Evolutionary conservation across 106 monocot genomes (phyloP), one percentile per base, ranked within the genome.

Genomic region (Chionographis japonica): DNA sequence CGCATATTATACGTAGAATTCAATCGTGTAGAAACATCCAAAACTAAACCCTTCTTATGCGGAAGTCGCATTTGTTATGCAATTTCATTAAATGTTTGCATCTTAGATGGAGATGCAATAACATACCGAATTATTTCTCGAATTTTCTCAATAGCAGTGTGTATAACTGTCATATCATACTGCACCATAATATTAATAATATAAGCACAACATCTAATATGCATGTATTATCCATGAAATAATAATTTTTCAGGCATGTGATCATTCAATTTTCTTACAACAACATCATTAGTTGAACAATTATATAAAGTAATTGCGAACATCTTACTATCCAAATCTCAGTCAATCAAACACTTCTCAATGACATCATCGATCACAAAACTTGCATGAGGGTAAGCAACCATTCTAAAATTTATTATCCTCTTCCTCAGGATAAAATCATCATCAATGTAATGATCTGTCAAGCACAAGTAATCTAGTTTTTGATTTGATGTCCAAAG

Each of bases 121-220:
- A 58, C 43, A 56, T 49, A 35, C 3, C 38, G 51, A 10, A 8
- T 39, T 68, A 36, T 13, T 4, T 16, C 36, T 37, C 53, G 0
- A 10, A 38, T 9, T 20, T 37, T 52, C 35, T 16, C 16, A 37
- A 27, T 27, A 27, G 27, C 27, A 27, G 1, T 27, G 27, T 27
- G 27, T 5, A 71, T 37, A 5, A n/a, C 37, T 2, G 61, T 37
- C 60, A 78, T 56, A 0, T 72, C 78, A 66, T 72, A 59, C 40
- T 78, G 71, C 6, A 71, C 65, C 58, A 72, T 57, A n/a, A 71
- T 50, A 58, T 78, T 71, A 0, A 72, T 19, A 7, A 78, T 71
- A 17, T 78, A 71, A 3, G 65, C 55, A 50, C 64, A 68, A 71
- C 69, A 70, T 56, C 77, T 63, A 37, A 77, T 38, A 58, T 77